phyloP scores from a whole-genome alignment of 2,329 filamentous ascomycete genomes.

The Coniochaeta ligniaria region DNA sequence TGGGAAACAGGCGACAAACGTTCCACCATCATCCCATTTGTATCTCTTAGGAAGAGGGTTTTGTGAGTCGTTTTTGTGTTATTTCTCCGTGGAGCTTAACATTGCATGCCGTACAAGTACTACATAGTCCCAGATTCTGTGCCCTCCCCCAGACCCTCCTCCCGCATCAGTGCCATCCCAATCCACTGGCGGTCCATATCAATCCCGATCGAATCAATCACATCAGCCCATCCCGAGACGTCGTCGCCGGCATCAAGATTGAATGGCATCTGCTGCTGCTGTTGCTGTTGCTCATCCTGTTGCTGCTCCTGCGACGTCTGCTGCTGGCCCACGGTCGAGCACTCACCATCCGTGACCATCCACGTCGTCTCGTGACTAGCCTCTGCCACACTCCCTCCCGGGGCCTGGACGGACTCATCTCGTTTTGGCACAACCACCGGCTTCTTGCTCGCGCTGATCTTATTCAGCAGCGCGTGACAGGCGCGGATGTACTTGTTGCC shows the following conservation, averaged over 20 bases:
- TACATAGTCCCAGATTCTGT: background rate
- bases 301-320: background rate
- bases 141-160: slow-evolving; percentile 1
- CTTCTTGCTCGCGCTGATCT: slow-evolving; percentile 13
- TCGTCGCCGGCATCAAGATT: slow-evolving; percentile 2
- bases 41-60: too few species aligned
- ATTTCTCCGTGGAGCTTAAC: too few species aligned
- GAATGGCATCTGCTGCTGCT: slow-evolving; percentile 3
- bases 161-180: slow-evolving; percentile 6
- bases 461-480: slow-evolving; percentile 16
- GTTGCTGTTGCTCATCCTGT: background rate
- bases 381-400: background rate
- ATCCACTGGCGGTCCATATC: slow-evolving; percentile 8
- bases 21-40: too few species aligned
- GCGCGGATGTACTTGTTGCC: slow-evolving; percentile 37
- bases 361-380: background rate
- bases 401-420: background rate
- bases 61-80: too few species aligned
- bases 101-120: too few species aligned
- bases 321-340: background rate
- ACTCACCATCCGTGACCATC: background rate
- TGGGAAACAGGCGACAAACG: too few species aligned
- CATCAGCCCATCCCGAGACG: slow-evolving; percentile 4
- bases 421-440: background rate
- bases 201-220: slow-evolving; percentile 6